These are phyloP conservation scores for Didymellaceae sp. DNA, from an alignment of 2,329 filamentous ascomycete species.

Conservation along the genomic window DNA sequence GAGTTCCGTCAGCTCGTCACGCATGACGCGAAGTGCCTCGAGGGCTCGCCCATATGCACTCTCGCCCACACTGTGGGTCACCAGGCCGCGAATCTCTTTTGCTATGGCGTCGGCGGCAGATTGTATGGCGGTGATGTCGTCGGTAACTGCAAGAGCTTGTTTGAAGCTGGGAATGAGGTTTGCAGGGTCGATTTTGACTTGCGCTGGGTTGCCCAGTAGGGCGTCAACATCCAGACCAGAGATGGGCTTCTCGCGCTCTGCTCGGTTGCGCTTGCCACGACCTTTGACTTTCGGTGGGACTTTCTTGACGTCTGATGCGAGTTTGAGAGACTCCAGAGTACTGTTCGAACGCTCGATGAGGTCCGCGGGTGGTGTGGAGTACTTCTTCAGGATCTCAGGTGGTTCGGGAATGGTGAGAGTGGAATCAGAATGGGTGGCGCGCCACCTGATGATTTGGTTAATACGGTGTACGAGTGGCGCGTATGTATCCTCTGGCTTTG, in stretches of 20 bases:
- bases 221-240: slow-evolving; percentile 88
- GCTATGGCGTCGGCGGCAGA: slow-evolving; percentile 78
- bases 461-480: slow-evolving; percentile 88
- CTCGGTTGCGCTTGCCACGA: slow-evolving; percentile 63
- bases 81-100: slow-evolving; percentile 69
- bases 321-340: slow-evolving; percentile 68
- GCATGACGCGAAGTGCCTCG: slow-evolving; percentile 78
- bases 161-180: slow-evolving; percentile 94
- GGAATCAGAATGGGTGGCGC: slow-evolving; percentile 78
- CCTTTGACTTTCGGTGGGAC: slow-evolving; percentile 82
- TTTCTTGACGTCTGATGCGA: slow-evolving; percentile 77
- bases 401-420: slow-evolving; percentile 62
- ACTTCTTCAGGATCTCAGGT: slow-evolving; percentile 65
- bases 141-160: slow-evolving; percentile 69
- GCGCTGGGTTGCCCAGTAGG: slow-evolving; percentile 70
- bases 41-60: slow-evolving; percentile 74
- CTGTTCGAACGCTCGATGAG: slow-evolving; percentile 66
- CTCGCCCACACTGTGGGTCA: slow-evolving; percentile 77
- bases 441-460: slow-evolving; percentile 81
- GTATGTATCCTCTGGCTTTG: slow-evolving; percentile 79
- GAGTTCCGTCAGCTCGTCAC: slow-evolving; percentile 75
- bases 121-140: slow-evolving; percentile 67
- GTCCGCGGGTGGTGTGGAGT: slow-evolving; percentile 73
- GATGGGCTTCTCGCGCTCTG: slow-evolving; percentile 78
- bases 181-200: slow-evolving; percentile 64